A percentile compares a stretch with the other conserved stretches of the same genome.
Evolutionary conservation across 2,329 filamentous ascomycete species (phyloP).

Genomic region (Mycosphaerelloides madeirae): DNA sequence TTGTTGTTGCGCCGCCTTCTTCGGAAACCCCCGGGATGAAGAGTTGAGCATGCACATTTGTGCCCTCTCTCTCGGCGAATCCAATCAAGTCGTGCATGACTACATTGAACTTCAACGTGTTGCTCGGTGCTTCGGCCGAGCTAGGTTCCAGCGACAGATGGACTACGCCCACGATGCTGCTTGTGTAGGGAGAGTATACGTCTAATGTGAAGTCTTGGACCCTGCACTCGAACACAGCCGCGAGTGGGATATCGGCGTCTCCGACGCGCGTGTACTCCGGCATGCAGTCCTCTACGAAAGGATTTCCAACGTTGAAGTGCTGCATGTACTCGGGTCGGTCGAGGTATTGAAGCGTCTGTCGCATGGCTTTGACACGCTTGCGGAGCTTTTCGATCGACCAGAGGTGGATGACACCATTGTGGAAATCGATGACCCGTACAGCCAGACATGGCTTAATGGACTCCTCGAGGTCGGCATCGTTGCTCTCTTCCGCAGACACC

Average conservation of each 20-base stretch:
- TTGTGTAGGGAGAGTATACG: constrained; percentile 86
- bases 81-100: constrained; percentile 95
- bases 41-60: constrained; percentile 92
- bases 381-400: constrained; percentile 95
- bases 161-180: constrained; percentile 83
- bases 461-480: constrained; percentile 63
- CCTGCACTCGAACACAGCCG: constrained; percentile 87
- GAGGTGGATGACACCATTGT: constrained; percentile 75
- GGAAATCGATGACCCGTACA: constrained; percentile 86
- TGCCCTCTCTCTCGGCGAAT: constrained; percentile 92
- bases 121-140: constrained; percentile 83
- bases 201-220: constrained; percentile 93
- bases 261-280: constrained; percentile 89
- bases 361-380: constrained; percentile 82
- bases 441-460: constrained; percentile 85
- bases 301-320: constrained; percentile 87
- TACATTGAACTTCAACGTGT: constrained; percentile 94
- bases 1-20: constrained; percentile 84
- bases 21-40: constrained; percentile 89
- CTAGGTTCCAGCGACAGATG: constrained; percentile 90
- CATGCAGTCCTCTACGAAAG: constrained; percentile 86
- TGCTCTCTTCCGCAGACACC: constrained; percentile 78
- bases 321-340: constrained; percentile 92
- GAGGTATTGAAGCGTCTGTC: constrained; percentile 94
- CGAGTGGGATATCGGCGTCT: constrained; percentile 85